Evolutionary conservation across 148 eudicot species (phyloP).

Genomic region (Hydrangea macrophylla): DNA sequence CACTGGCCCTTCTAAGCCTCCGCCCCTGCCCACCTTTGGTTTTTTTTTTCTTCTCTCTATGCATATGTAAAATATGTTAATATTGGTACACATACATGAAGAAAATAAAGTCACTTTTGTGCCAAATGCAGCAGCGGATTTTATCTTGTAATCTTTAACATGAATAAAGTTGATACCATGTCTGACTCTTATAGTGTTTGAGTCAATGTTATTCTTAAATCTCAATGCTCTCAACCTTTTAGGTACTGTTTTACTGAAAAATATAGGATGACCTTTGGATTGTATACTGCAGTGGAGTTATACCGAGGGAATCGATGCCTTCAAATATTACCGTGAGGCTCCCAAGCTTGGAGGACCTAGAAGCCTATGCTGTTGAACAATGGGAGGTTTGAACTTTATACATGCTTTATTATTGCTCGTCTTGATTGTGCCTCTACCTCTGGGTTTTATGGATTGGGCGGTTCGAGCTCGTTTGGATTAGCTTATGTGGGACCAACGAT

Average conservation of each 20-base stretch:
- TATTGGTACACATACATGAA: no score
- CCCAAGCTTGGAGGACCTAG: constrained; percentile 79
- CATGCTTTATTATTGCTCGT: constrained; percentile 11
- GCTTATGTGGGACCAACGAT: no score
- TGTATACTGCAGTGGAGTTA: constrained; percentile 62
- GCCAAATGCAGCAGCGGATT: no score
- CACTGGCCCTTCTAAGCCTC: no score
- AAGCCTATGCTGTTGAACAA: constrained; percentile 69
- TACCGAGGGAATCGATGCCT: constrained; percentile 88
- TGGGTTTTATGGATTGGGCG: neutral
- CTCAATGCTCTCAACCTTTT: neutral
- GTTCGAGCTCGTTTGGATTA: no score
- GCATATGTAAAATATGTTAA: no score
- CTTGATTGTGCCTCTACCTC: constrained; percentile 16
- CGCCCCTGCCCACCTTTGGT: no score
- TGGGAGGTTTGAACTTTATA: constrained; percentile 71
- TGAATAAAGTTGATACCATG: constrained; percentile 4
- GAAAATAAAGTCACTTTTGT: no score
- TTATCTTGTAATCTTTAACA: neutral
- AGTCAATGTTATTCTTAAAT: no score
- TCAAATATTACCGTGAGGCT: constrained; percentile 58
- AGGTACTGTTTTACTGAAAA: neutral
- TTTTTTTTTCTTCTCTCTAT: no score
- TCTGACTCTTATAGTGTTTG: neutral
- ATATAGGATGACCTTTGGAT: constrained; percentile 14